Base-by-base conservation (phyloP, 2,329 filamentous ascomycete species). In the Verticillium dahliae region DNA sequence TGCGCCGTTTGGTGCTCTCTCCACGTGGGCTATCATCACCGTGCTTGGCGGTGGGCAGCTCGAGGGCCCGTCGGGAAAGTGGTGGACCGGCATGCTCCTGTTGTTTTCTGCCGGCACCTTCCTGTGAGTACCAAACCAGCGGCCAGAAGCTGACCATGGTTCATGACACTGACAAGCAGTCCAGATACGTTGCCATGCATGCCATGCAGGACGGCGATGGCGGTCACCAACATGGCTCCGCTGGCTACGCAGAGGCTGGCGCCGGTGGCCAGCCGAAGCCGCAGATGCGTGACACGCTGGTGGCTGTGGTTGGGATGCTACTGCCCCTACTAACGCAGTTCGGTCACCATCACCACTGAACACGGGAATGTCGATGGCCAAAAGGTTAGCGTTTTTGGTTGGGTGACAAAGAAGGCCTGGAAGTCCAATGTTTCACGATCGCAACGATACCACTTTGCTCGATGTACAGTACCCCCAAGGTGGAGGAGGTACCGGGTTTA, bases 51-150 rank as follows among this genome's bases (percentile, higher is more conserved):
- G 90, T 63, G 78, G 84, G 61, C 76, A 81, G 52, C 71, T 79
- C 64, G 76, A 80, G 72, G 85, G 88, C 59, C 83, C 86, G 57
- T 80, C 81, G 22, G 86, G 90, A 61, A 85, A 88, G 68, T 97
- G 92, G 87, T 93, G 91, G 80, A 98, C 94, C 0, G 95, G 95
- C 31, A 91, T 97, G 81, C 78, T 98, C 54, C 79, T 99, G 9
- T 79, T 98, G n/a, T 99, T 99, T 72, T 97, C 92, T 0, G 95
- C 90, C 0, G 95, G 95, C 15, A 99, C 95, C 0, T 99, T 99
- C 72, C 76, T 99, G 89, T 97, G 78, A 84, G 90, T 74, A 27
- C 58, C 27, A 22, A 11, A 10, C 7, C n/a, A 4, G 45, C n/a
- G n/a, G 33, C 35, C 6, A 10, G 27, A 31, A 6, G 56, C 22